Base-by-base conservation (phyloP, 2,329 filamentous ascomycete species). In the Phialophora tarda region DNA sequence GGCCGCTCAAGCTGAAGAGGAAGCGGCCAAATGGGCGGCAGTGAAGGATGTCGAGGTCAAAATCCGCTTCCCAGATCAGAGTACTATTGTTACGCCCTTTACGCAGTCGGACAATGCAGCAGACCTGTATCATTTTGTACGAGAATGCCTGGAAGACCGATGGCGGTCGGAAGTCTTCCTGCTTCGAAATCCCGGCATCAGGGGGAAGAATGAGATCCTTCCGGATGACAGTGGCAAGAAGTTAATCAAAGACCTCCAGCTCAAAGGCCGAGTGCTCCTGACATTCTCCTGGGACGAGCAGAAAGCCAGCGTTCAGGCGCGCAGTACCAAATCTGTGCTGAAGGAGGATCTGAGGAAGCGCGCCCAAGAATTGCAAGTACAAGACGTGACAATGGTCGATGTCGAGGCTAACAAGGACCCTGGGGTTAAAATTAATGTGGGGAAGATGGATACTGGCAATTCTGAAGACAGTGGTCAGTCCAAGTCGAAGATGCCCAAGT, bases 61-160 rank as follows among this genome's bases (percentile, higher is more conserved):
- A 70, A 86, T 97, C 57, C 90, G 93, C 28, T 93, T 97, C 72
- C 94, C 94, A 0, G 93, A 98, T 75, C 91, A 93, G 72, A 91
- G 88, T 64, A 88, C 89, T 61, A 87, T 93, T 34, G 87, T 92
- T 59, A 89, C 89, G 79, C 85, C 83, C n/a, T 88, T 96, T 71
- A 84, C 83, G 1, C 86, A 87, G 23, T 77, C 82, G 1, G 89
- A 93, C 61, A 92, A 91, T 0, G 90, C 89, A 1, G 82, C 84
- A 2, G 85, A 86, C 59, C 81, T 99, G 1, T 92, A 98, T 78
- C 81, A 83, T 14, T 92, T 90, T 70, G 91, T 97, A 21, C 83
- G 88, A 60, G 69, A 72, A 8, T 87, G 94, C 68, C 89, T 99
- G 77, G 85, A 87, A 1, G 78, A 86, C 32, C 64, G 71, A 38